Evolutionary conservation across 345 rosid genomes (phyloP).

Genomic region (Murraya paniculata): DNA sequence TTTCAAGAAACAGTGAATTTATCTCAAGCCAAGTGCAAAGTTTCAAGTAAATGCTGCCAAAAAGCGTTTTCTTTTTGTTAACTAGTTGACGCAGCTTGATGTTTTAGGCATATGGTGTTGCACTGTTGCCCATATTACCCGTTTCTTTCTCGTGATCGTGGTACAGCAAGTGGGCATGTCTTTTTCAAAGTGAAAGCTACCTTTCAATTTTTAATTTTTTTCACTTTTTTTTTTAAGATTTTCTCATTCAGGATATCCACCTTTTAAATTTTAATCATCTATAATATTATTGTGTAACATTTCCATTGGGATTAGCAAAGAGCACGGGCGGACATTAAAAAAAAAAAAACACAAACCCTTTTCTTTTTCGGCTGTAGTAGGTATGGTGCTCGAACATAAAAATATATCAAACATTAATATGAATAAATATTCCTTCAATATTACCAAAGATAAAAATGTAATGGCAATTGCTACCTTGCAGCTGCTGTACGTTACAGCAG

Average conservation of each 20-base stretch:
- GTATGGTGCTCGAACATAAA: no score
- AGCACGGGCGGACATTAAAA: background rate
- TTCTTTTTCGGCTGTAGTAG: no score
- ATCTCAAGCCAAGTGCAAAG: background rate
- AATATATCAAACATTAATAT: no score
- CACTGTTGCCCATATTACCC: background rate
- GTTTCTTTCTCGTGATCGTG: background rate
- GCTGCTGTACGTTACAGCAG: no score
- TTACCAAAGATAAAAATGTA: no score
- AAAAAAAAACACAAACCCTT: no score
- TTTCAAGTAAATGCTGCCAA: conserved; percentile 3
- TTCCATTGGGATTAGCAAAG: background rate
- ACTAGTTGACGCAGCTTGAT: background rate
- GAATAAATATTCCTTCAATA: no score
- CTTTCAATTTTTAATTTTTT: no score
- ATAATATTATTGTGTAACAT: background rate
- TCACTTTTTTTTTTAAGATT: background rate
- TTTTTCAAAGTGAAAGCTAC: background rate
- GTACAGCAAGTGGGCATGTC: background rate
- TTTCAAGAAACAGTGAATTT: background rate
- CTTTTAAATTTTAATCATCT: background rate
- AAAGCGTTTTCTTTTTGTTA: background rate
- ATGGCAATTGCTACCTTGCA: no score
- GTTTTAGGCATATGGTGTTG: background rate
- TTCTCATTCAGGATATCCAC: background rate